phyloP scores from a whole-genome alignment of 1,139 yeast species.

The Candida tropicalis region DNA sequence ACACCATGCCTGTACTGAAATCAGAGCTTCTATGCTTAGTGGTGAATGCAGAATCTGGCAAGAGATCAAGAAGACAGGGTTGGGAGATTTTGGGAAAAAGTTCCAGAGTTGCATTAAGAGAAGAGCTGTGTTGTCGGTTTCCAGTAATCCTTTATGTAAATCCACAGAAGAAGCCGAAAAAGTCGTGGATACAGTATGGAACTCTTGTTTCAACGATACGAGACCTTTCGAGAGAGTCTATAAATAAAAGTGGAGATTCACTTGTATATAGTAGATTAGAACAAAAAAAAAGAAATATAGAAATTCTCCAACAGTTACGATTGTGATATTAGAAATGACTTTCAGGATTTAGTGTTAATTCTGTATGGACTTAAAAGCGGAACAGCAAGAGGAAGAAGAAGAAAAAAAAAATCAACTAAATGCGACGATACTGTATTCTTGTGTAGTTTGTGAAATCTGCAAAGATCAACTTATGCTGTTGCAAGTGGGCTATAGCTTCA shows the following conservation, averaged over 20 bases:
- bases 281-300: not conserved
- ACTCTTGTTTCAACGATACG: conserved; percentile 91
- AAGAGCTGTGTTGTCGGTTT: conserved; percentile 82
- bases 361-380: too few species aligned
- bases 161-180: conserved; percentile 72
- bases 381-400: too few species aligned
- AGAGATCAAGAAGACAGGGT: conserved; percentile 71
- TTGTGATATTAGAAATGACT: not conserved
- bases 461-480: too few species aligned
- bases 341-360: too few species aligned
- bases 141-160: conserved; percentile 82
- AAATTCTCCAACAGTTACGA: not conserved
- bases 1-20: conserved; percentile 97
- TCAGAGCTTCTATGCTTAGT: conserved; percentile 87
- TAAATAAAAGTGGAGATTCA: conserved; percentile 38
- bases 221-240: conserved; percentile 94
- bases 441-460: too few species aligned
- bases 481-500: too few species aligned
- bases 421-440: too few species aligned
- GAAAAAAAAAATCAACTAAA: too few species aligned
- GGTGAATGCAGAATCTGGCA: conserved; percentile 95
- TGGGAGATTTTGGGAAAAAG: conserved; percentile 69
- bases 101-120: conserved; percentile 90
- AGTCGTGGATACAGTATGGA: conserved; percentile 87
- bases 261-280: conserved; percentile 3